Percentiles rank a stretch among this genome's conserved stretches.
Conservation (phyloP, 2,329 filamentous ascomycete species). For the Ascochyta pisi region DNA sequence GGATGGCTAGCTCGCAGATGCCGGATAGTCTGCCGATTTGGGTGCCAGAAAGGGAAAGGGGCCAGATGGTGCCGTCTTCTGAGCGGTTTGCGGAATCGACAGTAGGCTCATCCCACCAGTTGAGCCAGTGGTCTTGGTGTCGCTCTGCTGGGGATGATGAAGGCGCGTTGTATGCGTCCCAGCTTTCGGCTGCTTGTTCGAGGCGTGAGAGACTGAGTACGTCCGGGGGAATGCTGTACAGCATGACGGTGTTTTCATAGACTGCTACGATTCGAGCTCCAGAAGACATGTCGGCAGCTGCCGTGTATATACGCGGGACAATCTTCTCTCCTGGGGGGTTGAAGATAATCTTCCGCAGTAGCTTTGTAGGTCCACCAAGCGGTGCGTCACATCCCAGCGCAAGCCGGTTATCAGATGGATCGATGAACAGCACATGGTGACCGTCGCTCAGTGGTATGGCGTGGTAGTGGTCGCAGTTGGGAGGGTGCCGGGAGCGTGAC, state of each 20-base stretch:
- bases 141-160: constrained; percentile 18
- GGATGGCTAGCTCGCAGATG: constrained; percentile 60
- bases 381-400: constrained; percentile 69
- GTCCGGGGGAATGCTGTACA: constrained; percentile 69
- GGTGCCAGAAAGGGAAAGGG: constrained; percentile 58
- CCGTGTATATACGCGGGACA: constrained; percentile 62
- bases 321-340: constrained; percentile 43
- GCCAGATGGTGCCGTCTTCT: constrained; percentile 49
- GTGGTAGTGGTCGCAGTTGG: constrained; percentile 64
- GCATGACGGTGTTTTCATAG: constrained; percentile 61
- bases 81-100: not conserved
- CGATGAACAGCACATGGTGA: constrained; percentile 69
- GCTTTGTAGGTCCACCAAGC: constrained; percentile 61
- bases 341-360: constrained; percentile 67
- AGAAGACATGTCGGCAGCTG: constrained; percentile 62
- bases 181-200: constrained; percentile 33
- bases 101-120: constrained; percentile 36
- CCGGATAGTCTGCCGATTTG: constrained; percentile 55
- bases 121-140: constrained; percentile 38
- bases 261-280: constrained; percentile 66
- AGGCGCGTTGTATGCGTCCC: constrained; percentile 24
- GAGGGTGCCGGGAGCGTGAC: constrained; percentile 11
- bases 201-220: constrained; percentile 40
- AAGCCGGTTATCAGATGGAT: constrained; percentile 63
- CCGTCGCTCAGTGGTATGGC: constrained; percentile 71